Base-by-base conservation (phyloP, 805 yeast species). In the Myxozyma melibiosi region DNA sequence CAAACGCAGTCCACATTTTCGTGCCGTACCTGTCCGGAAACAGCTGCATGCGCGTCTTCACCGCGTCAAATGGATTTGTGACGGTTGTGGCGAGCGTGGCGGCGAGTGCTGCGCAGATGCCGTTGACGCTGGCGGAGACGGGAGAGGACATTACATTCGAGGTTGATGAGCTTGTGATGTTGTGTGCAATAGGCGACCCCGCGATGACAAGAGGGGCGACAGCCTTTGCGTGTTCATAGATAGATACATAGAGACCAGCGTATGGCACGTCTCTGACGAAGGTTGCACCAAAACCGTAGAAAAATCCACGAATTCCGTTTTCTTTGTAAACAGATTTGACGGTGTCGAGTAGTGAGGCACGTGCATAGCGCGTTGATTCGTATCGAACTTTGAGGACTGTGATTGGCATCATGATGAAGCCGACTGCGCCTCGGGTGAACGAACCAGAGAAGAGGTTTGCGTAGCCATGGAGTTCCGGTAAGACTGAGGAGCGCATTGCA, bases 1-100 rank as follows among this genome's bases (percentile, higher is more conserved):
- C 63, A 28, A 49, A 45, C 6, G 65, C 63, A 6, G 88, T 78
- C 46, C 72, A 56, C n/a, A 68, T 40, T 64, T 79, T 76, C 58
- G 77, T 67, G 61, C 69, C 67, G 69, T 80, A 81, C 52, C 71
- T 67, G 8, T 64, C 57, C 1, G 90, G 84, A 25, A 82, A 74
- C 48, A 92, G 74, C 73, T 92, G 99, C 80, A 94, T 84, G 56
- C 96, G 78, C 0, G 98, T 94, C 70, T 92, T 92, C 33, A 94
- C 82, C 0, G 97, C 88, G 67, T 92, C 99, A 68, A 92, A 92
- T 0, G 99, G 99, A 1, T 96, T 95, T 0, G 99, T 92, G 16
- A 88, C 76, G 0, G 92, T 76, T 1, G 97, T 90, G 1, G 98
- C 87, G 8, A 85, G 67, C 11, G 83, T 75, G 0, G 98, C 96